Evolutionary conservation across 1,284 basidiomycete species (phyloP).

Genomic region (Pascua guehoae): DNA sequence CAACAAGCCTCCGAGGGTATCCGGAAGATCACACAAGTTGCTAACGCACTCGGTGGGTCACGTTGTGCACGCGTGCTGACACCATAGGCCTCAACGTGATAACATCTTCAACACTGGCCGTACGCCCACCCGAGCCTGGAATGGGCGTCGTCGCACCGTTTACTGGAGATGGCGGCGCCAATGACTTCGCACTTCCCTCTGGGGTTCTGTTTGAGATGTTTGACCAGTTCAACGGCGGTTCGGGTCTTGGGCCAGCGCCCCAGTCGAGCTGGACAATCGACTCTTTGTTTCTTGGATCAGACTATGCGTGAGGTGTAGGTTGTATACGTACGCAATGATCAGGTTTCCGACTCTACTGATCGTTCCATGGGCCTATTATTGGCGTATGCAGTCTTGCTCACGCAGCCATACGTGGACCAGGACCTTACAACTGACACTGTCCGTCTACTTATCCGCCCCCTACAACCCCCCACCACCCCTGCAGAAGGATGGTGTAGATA

Average conservation of each 20-base stretch:
- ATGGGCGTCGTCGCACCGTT: not conserved
- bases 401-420: too few species aligned
- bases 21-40: slow-evolving; percentile 11
- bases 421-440: too few species aligned
- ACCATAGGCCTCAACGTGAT: slow-evolving; percentile 4
- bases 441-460: too few species aligned
- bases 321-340: too few species aligned
- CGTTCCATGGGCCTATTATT: too few species aligned
- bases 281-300: slow-evolving; percentile 9
- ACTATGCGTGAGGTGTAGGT: too few species aligned
- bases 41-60: slow-evolving; percentile 7
- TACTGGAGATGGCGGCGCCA: not conserved
- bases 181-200: slow-evolving; percentile 4
- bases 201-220: slow-evolving; percentile 14
- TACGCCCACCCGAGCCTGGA: not conserved
- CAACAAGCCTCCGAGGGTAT: slow-evolving; percentile 4
- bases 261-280: slow-evolving; percentile 9
- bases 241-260: slow-evolving; percentile 1
- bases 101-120: not conserved
- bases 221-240: too few species aligned
- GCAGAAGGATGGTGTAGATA: too few species aligned
- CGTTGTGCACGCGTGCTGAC: not conserved
- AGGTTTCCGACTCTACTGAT: too few species aligned
- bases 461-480: too few species aligned
- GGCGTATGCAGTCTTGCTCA: too few species aligned